Percentiles rank a stretch among this genome's conserved stretches.
Conservation (phyloP, 352 stramenopile genomes). For the Globisporangium perplexum region DNA sequence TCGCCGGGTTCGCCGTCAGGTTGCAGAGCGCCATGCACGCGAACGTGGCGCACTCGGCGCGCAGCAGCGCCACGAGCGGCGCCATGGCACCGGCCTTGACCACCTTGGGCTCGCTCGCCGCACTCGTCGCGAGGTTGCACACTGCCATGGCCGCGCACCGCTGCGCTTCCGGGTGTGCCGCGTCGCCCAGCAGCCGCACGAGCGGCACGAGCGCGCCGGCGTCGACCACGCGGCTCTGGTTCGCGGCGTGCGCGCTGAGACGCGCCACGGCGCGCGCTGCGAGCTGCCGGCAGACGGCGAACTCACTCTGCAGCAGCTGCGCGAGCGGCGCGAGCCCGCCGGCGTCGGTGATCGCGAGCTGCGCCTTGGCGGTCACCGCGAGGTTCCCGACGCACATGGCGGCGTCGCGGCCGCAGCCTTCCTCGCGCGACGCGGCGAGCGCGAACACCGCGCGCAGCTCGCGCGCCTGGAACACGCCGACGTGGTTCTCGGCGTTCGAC, state of each 20-base stretch:
- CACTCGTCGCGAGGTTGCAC: conserved; percentile 81
- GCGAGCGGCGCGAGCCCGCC: conserved; percentile 84
- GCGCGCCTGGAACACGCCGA: conserved; percentile 77
- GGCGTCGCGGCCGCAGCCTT: conserved; percentile 88
- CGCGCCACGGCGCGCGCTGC: conserved; percentile 88
- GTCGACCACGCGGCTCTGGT: conserved; percentile 85
- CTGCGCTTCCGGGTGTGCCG: conserved; percentile 55
- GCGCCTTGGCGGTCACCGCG: conserved; percentile 87
- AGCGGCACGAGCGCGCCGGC: conserved; percentile 74
- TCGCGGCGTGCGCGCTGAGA: conserved; percentile 78
- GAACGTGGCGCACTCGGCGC: conserved; percentile 72
- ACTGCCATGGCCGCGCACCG: conserved; percentile 78
- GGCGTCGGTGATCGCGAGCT: conserved; percentile 84
- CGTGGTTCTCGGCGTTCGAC: conserved; percentile 90
- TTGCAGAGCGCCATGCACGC: conserved; percentile 95
- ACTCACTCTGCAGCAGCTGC: conserved; percentile 63
- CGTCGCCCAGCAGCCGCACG: conserved; percentile 53
- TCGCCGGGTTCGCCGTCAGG: conserved; percentile 86
- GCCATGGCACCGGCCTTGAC: conserved; percentile 70
- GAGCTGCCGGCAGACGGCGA: conserved; percentile 71
- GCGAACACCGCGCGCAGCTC: conserved; percentile 79
- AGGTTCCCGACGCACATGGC: conserved; percentile 93
- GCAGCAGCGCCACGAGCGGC: conserved; percentile 58
- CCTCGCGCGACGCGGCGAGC: conserved; percentile 63
- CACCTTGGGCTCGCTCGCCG: conserved; percentile 66